A percentile compares a stretch with the other conserved stretches of the same genome.
These are phyloP conservation scores for Candida easanensis DNA, from an alignment of 805 yeast species.

Conservation along the genomic window DNA sequence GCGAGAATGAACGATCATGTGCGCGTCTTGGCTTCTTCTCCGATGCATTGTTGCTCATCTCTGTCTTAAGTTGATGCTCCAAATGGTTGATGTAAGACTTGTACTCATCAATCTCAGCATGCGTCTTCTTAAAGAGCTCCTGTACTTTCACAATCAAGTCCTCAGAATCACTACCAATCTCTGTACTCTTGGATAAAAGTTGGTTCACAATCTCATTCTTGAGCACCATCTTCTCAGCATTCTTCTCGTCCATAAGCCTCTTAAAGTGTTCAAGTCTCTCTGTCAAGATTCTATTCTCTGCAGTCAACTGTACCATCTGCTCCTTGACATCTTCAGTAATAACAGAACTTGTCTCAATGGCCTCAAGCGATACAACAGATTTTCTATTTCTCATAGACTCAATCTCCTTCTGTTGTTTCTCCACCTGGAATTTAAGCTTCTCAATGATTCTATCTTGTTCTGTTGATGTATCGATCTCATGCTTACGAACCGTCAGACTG, in stretches of 20 bases:
- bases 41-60: slow-evolving; percentile 8
- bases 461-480: slow-evolving; percentile 34
- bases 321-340: slow-evolving; percentile 25
- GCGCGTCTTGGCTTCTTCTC: not conserved
- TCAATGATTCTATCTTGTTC: slow-evolving; percentile 53
- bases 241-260: slow-evolving; percentile 59
- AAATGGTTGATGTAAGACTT: slow-evolving; percentile 57
- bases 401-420: slow-evolving; percentile 55
- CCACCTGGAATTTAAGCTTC: slow-evolving; percentile 57
- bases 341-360: slow-evolving; percentile 6
- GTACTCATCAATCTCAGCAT: slow-evolving; percentile 55
- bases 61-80: slow-evolving; percentile 46
- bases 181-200: slow-evolving; percentile 38
- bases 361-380: slow-evolving; percentile 2
- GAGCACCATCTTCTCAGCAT: slow-evolving; percentile 50
- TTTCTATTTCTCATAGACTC: slow-evolving; percentile 31
- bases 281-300: slow-evolving; percentile 63
- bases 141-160: slow-evolving; percentile 41
- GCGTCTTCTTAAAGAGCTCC: slow-evolving; percentile 45
- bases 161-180: slow-evolving; percentile 32
- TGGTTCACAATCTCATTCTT: slow-evolving; percentile 61
- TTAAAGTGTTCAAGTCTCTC: slow-evolving; percentile 70
- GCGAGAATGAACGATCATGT: slow-evolving; percentile 5
- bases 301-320: slow-evolving; percentile 42
- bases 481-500: slow-evolving; percentile 59